Conservation (phyloP, 345 rosid species). For the Lenwebbia sp. region DNA sequence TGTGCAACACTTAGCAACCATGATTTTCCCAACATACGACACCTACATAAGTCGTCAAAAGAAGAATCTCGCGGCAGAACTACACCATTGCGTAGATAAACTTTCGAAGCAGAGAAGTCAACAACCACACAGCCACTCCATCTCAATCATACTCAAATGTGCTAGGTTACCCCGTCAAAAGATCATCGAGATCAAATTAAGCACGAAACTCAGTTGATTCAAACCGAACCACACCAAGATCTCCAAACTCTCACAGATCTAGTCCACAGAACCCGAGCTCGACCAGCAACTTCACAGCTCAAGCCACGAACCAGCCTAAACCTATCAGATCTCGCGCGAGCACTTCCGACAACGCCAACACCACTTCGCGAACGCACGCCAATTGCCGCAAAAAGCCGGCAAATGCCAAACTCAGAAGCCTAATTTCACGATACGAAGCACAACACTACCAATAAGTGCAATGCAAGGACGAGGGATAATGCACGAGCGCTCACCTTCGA, state of each 20-base stretch:
- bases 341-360: background rate
- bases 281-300: background rate
- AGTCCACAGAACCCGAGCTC: background rate
- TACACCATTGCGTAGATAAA: no score
- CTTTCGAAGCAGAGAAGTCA: fast-evolving
- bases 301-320: background rate
- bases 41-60: background rate
- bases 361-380: background rate
- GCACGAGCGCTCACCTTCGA: conserved; percentile 40
- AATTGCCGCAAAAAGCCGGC: background rate
- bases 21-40: background rate
- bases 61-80: background rate
- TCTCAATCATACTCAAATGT: fast-evolving
- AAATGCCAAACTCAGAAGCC: background rate
- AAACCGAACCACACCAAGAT: background rate
- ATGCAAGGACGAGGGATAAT: background rate
- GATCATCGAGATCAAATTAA: background rate
- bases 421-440: background rate
- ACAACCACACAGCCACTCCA: background rate
- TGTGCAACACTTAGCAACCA: background rate
- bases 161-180: background rate
- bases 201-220: background rate
- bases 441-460: background rate
- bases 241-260: background rate
- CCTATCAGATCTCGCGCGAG: background rate